A percentile compares a stretch with the other conserved stretches of the same genome.
These are phyloP conservation scores for Clarireedia homoeocarpa DNA, from an alignment of 2,329 filamentous ascomycete genomes.

Conservation along the genomic window DNA sequence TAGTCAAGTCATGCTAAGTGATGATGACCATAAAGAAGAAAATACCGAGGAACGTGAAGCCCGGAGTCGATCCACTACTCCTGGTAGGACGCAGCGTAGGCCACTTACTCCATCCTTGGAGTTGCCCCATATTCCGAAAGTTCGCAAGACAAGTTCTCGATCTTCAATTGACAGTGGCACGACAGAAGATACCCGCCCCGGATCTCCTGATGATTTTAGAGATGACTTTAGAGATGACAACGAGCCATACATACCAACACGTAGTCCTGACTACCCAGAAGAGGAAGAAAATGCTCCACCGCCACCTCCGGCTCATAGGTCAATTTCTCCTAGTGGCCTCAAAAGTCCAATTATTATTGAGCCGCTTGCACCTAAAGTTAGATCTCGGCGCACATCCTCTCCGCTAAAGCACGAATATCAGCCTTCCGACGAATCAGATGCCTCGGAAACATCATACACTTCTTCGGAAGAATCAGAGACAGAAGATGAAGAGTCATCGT, in stretches of 20 bases:
- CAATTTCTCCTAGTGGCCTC: constrained; percentile 38
- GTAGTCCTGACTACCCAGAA: background rate
- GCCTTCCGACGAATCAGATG: constrained; percentile 62
- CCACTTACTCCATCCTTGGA: constrained; percentile 6
- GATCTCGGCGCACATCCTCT: constrained; percentile 72
- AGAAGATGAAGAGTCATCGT: constrained; percentile 8
- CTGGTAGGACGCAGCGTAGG: background rate
- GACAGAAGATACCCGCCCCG: background rate
- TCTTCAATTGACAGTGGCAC: constrained; percentile 4
- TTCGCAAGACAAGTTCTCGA: constrained; percentile 4
- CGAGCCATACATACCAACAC: background rate
- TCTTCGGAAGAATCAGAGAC: constrained; percentile 33
- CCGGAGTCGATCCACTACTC: constrained; percentile 3
- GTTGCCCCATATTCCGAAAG: constrained; percentile 7
- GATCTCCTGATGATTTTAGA: background rate
- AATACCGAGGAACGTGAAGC: background rate
- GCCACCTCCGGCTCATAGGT: constrained; percentile 25
- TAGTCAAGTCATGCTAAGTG: constrained; percentile 3
- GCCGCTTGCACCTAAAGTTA: constrained; percentile 18
- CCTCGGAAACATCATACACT: constrained; percentile 68
- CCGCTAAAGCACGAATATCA: constrained; percentile 96
- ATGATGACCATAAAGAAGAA: constrained; percentile 2
- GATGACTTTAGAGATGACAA: background rate
- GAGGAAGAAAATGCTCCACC: constrained; percentile 20
- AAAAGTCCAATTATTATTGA: constrained; percentile 26